phyloP scores from a whole-genome alignment of 257 asterid species.

The Eustoma russellianum region DNA sequence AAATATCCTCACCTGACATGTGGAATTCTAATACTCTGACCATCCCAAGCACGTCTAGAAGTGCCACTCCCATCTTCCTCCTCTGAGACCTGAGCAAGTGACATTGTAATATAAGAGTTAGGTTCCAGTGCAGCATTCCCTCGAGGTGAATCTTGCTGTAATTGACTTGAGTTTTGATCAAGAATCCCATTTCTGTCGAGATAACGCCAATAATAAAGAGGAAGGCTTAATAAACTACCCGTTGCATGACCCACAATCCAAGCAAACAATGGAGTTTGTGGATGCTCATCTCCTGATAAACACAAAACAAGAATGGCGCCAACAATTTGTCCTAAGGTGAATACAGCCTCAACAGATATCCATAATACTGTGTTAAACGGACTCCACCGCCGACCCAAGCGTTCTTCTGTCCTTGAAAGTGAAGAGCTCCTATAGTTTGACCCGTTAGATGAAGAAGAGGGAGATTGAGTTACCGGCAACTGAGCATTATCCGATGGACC shows the following conservation, averaged over 20 bases:
- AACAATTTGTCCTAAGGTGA: slow-evolving; percentile 30
- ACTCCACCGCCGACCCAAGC: slow-evolving; percentile 32
- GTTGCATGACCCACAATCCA: slow-evolving; percentile 41
- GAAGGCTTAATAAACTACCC: slow-evolving; percentile 34
- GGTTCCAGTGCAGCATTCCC: slow-evolving; percentile 23
- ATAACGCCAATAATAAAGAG: slow-evolving; percentile 40
- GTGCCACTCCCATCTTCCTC: slow-evolving; percentile 24
- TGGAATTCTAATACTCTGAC: slow-evolving; percentile 10
- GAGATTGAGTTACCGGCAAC: slow-evolving; percentile 13
- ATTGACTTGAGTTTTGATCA: slow-evolving; percentile 20
- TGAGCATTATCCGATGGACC: slow-evolving; percentile 12
- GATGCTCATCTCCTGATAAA: slow-evolving; percentile 28
- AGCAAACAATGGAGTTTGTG: slow-evolving; percentile 38
- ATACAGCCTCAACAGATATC: slow-evolving; percentile 30
- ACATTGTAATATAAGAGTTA: slow-evolving; percentile 36
- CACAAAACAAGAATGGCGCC: slow-evolving; percentile 34
- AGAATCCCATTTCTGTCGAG: slow-evolving; percentile 20
- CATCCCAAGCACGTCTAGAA: slow-evolving; percentile 18
- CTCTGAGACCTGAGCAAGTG: slow-evolving; percentile 29
- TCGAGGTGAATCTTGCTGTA: slow-evolving; percentile 23
- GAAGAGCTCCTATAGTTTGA: slow-evolving; percentile 18
- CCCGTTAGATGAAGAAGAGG: slow-evolving; percentile 17
- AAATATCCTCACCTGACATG: slow-evolving; percentile 22
- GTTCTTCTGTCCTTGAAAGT: slow-evolving; percentile 25
- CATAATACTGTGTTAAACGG: slow-evolving; percentile 28